phyloP scores from a whole-genome alignment of 139 green algal genomes.

The Chlorokybus atmophyticus region DNA sequence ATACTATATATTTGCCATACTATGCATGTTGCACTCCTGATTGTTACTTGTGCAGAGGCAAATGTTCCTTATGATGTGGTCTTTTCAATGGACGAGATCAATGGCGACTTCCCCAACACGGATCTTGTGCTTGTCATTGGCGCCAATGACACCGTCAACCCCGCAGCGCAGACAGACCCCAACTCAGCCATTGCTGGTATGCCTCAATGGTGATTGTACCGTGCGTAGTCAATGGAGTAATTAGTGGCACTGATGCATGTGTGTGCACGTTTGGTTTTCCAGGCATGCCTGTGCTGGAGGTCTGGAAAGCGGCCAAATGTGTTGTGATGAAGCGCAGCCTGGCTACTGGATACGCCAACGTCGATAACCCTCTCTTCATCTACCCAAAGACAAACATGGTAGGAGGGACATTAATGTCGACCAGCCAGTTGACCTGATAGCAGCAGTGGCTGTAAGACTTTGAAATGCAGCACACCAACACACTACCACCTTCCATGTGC shows the following conservation, averaged over 20 bases:
- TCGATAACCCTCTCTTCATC: constrained; percentile 77
- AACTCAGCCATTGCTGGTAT: constrained; percentile 63
- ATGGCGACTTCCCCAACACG: constrained; percentile 45
- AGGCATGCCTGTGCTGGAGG: constrained; percentile 56
- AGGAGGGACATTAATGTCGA: no score
- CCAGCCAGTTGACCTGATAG: no score
- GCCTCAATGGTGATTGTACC: no score
- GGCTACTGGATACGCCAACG: constrained; percentile 65
- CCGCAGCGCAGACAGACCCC: constrained; percentile 69
- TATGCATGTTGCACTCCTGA: no score
- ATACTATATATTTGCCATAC: no score
- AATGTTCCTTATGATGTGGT: constrained; percentile 57
- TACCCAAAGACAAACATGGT: constrained; percentile 69
- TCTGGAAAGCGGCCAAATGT: constrained; percentile 6
- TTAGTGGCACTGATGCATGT: no score
- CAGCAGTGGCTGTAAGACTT: no score
- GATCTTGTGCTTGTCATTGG: constrained; percentile 72
- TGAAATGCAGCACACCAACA: no score
- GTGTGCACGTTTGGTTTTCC: no score
- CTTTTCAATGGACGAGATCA: constrained; percentile 44
- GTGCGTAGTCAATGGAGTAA: no score
- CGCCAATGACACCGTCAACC: constrained; percentile 71
- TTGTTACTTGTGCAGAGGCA: no score
- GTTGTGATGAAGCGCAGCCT: constrained; percentile 82
- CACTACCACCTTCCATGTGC: no score